Percentiles rank a stretch among this genome's conserved stretches.
Conservation (phyloP, 1,139 yeast species). For the Pneumocystis sp. region DNA sequence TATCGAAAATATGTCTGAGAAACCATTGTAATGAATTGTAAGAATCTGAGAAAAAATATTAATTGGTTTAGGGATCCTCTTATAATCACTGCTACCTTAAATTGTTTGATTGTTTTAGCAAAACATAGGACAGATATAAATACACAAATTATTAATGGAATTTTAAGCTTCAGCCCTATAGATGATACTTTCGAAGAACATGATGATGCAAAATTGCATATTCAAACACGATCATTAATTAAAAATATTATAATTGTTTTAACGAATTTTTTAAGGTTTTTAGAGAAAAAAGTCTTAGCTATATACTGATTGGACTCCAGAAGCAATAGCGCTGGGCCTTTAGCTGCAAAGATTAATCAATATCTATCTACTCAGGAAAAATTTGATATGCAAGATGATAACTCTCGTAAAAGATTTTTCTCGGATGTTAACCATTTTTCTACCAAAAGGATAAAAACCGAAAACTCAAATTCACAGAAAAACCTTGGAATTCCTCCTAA, state of each 20-base stretch:
- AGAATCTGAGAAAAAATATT: background rate
- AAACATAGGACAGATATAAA: constrained; percentile 23
- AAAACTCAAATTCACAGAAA: background rate
- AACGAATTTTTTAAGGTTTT: constrained; percentile 20
- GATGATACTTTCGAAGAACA: constrained; percentile 16
- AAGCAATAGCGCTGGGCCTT: background rate
- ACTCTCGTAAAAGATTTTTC: constrained; percentile 14
- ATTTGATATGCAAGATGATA: constrained; percentile 16
- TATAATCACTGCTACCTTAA: constrained; percentile 24
- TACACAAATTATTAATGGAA: constrained; percentile 22
- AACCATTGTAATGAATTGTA: constrained; percentile 20
- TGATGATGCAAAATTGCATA: constrained; percentile 19
- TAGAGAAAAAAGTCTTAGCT: constrained; percentile 5
- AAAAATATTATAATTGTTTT: constrained; percentile 26
- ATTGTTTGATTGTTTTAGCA: constrained; percentile 25
- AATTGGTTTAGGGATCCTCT: constrained; percentile 15
- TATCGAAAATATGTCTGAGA: constrained; percentile 44
- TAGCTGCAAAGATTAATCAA: constrained; percentile 18
- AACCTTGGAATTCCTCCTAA: background rate
- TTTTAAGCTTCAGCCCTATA: constrained; percentile 24
- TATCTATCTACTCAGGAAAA: constrained; percentile 18
- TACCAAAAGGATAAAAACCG: background rate
- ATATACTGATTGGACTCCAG: constrained; percentile 17
- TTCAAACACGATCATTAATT: constrained; percentile 23
- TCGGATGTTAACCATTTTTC: constrained; percentile 14